Conservation (phyloP, 768 basidiomycete genomes). For the Kwoniella bestiolae region DNA sequence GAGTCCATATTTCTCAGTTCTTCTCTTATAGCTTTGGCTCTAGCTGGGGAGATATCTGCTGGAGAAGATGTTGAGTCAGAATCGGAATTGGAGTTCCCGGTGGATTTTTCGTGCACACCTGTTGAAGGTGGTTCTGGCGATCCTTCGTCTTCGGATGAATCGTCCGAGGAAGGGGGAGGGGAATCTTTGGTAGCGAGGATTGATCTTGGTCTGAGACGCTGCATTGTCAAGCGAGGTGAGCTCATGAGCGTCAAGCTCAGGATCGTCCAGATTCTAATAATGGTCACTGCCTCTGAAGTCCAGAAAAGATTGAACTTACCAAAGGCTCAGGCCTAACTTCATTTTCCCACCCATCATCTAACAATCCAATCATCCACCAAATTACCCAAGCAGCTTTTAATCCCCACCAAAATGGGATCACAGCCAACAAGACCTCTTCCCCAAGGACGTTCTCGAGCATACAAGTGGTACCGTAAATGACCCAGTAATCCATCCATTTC, state of each 20-base stretch:
- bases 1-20: neutral
- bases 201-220: constrained; percentile 8
- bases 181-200: constrained; percentile 6
- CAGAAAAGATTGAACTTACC: constrained; percentile 4
- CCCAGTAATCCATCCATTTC: constrained; percentile 24
- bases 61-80: neutral
- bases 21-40: neutral
- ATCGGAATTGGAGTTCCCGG: neutral
- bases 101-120: neutral
- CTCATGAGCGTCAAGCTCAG: no score
- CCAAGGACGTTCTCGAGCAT: constrained; percentile 1
- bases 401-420: constrained; percentile 12
- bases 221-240: neutral
- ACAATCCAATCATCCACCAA: constrained; percentile 16
- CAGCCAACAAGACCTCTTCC: neutral
- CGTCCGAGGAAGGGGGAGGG: neutral
- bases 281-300: neutral
- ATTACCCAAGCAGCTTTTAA: constrained; percentile 3
- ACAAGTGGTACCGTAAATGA: constrained; percentile 9
- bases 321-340: constrained; percentile 12
- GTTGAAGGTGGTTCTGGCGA: neutral
- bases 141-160: neutral
- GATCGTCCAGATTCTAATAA: no score
- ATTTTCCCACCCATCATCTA: neutral
- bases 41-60: neutral